Evolutionary conservation across 768 basidiomycete species (phyloP).

Genomic region (Leccinum barrowsii): DNA sequence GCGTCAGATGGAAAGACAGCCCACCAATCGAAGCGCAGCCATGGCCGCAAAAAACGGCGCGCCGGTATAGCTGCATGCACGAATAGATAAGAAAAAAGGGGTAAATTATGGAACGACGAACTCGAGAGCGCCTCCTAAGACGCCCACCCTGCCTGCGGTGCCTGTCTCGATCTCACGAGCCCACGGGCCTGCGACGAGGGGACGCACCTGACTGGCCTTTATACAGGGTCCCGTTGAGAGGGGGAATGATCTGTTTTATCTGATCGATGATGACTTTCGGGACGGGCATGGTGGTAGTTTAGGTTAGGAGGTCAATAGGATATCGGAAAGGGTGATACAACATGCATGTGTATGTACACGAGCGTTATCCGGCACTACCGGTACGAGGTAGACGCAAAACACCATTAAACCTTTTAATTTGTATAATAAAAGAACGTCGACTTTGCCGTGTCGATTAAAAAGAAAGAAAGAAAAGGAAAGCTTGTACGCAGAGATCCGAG

Average conservation of each 20-base stretch:
- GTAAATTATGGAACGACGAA: slow-evolving; percentile 37
- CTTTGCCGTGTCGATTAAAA: slow-evolving; percentile 1
- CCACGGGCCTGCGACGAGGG: neutral
- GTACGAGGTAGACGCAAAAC: slow-evolving; percentile 12
- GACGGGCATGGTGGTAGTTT: slow-evolving; percentile 49
- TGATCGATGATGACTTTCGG: slow-evolving; percentile 62
- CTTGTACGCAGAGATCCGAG: slow-evolving; percentile 15
- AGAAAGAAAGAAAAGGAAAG: neutral
- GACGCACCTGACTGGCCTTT: slow-evolving; percentile 88
- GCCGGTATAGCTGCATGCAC: slow-evolving; percentile 77
- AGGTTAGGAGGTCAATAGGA: slow-evolving; percentile 12
- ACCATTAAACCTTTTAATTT: slow-evolving; percentile 24
- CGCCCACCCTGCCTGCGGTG: slow-evolving; percentile 75
- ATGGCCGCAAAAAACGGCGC: slow-evolving; percentile 96
- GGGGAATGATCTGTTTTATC: slow-evolving; percentile 83
- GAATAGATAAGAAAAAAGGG: neutral
- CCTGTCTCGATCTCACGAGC: slow-evolving; percentile 1
- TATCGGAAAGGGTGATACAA: slow-evolving; percentile 26
- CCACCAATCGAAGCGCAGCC: slow-evolving; percentile 80
- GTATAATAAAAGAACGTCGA: slow-evolving; percentile 20
- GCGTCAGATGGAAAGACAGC: neutral
- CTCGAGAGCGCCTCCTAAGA: slow-evolving; percentile 93
- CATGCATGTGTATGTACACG: slow-evolving; percentile 20
- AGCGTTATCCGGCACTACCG: slow-evolving; percentile 14
- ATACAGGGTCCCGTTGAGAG: slow-evolving; percentile 82